Evolutionary conservation across 768 basidiomycete species (phyloP).

Genomic region (Saitozyma podzolica): DNA sequence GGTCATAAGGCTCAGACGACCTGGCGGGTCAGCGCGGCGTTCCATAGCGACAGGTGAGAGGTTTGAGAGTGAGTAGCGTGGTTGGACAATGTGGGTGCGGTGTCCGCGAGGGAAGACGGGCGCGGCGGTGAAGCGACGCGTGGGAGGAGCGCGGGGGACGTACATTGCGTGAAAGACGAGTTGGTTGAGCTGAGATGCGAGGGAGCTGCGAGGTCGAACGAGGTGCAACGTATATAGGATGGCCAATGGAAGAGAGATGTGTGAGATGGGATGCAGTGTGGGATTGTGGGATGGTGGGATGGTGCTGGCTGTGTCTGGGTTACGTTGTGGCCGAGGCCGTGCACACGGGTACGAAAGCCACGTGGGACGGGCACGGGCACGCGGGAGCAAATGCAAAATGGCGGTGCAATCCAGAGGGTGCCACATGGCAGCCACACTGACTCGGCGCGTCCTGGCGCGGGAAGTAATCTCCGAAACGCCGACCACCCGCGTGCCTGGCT

Average conservation of each 20-base stretch:
- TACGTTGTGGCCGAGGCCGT: background rate
- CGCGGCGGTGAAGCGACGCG: background rate
- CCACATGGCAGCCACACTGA: too few species aligned
- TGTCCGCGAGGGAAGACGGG: background rate
- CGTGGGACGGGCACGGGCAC: too few species aligned
- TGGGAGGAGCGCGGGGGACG: background rate
- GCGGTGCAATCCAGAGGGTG: too few species aligned
- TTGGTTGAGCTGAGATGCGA: background rate
- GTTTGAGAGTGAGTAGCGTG: background rate
- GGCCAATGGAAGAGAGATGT: too few species aligned
- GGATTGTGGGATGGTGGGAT: too few species aligned
- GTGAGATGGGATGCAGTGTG: too few species aligned
- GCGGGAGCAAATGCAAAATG: too few species aligned
- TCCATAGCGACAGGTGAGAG: background rate
- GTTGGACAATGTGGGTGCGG: background rate
- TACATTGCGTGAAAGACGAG: background rate
- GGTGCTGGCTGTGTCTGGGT: too few species aligned
- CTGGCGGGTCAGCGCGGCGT: slow-evolving; percentile 54
- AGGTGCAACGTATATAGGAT: background rate
- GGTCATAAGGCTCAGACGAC: slow-evolving; percentile 94
- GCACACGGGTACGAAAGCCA: background rate
- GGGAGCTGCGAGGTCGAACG: background rate
- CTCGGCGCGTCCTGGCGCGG: too few species aligned
- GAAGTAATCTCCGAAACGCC: too few species aligned
- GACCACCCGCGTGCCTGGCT: too few species aligned